Conservation (phyloP, 345 rosid species). For the Boechera stricta region DNA sequence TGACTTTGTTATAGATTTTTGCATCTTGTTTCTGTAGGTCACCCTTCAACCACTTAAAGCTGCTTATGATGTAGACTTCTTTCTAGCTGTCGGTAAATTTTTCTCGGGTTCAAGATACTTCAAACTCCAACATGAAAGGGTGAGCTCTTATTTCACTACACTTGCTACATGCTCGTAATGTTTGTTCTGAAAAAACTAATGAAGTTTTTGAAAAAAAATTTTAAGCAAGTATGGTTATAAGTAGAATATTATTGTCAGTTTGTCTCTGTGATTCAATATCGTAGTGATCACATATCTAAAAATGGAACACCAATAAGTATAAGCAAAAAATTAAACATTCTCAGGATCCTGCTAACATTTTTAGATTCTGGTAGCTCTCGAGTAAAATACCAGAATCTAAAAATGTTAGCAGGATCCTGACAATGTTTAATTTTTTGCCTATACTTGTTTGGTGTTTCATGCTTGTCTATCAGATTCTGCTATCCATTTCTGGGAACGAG, state of each 20-base stretch:
- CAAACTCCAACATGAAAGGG: slow-evolving; percentile 78
- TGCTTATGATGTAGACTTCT: slow-evolving; percentile 56
- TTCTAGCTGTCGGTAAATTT: slow-evolving; percentile 54
- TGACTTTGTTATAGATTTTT: slow-evolving; percentile 25
- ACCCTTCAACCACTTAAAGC: slow-evolving; percentile 70
- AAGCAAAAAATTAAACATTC: background rate
- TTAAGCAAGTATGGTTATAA: slow-evolving; percentile 17
- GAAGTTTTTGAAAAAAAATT: background rate
- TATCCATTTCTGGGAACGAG: background rate
- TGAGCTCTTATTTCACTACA: slow-evolving; percentile 50
- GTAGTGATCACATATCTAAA: background rate
- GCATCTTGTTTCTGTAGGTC: slow-evolving; percentile 53
- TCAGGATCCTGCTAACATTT: background rate
- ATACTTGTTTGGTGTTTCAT: background rate
- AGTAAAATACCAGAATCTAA: slow-evolving; percentile 2
- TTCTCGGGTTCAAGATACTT: slow-evolving; percentile 55
- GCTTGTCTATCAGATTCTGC: background rate
- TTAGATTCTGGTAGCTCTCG: background rate
- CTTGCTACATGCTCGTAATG: slow-evolving; percentile 13
- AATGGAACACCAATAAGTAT: background rate
- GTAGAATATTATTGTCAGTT: slow-evolving; percentile 9
- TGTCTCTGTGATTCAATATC: slow-evolving; percentile 5
- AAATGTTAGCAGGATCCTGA: background rate
- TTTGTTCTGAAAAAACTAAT: slow-evolving; percentile 3
- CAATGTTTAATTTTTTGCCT: background rate